Conservation (phyloP, 2,329 filamentous ascomycete genomes). For the Diaporthe nobilis region DNA sequence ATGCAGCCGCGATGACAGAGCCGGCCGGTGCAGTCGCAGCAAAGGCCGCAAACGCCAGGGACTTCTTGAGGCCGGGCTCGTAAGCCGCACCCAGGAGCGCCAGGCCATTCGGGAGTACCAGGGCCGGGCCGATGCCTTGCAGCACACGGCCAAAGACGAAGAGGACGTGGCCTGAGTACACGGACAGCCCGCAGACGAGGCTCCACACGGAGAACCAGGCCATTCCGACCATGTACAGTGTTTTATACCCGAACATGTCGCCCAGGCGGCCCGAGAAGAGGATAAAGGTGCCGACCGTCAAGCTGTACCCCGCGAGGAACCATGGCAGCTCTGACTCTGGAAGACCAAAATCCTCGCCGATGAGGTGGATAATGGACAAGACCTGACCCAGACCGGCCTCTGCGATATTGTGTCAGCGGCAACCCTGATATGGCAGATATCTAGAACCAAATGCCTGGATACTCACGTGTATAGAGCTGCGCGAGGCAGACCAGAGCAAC, state of each 20-base stretch:
- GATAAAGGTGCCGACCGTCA: conserved; percentile 61
- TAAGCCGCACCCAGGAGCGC: conserved; percentile 69
- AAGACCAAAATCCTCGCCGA: conserved; percentile 58
- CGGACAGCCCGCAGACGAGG: conserved; percentile 55
- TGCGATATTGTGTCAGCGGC: conserved; percentile 4
- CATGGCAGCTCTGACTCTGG: conserved; percentile 56
- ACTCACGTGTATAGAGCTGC: conserved; percentile 40
- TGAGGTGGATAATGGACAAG: conserved; percentile 55
- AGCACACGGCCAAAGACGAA: conserved; percentile 64
- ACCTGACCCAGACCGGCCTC: conserved; percentile 39
- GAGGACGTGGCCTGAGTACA: conserved; percentile 48
- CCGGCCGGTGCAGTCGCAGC: conserved; percentile 50
- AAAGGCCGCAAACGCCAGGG: conserved; percentile 52
- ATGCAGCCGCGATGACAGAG: conserved; percentile 48
- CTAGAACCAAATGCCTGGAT: fast-evolving
- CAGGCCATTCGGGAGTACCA: conserved; percentile 68
- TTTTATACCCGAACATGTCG: conserved; percentile 62
- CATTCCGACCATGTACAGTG: conserved; percentile 57
- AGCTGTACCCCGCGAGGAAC: conserved; percentile 61
- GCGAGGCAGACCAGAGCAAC: conserved; percentile 37
- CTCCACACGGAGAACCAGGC: conserved; percentile 58
- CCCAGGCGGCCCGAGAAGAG: conserved; percentile 61
- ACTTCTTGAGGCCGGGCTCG: conserved; percentile 50
- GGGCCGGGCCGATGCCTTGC: conserved; percentile 67
- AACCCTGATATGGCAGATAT: neutral